Conservation (phyloP, 2,329 filamentous ascomycete species). For the Camillea tinctor region DNA sequence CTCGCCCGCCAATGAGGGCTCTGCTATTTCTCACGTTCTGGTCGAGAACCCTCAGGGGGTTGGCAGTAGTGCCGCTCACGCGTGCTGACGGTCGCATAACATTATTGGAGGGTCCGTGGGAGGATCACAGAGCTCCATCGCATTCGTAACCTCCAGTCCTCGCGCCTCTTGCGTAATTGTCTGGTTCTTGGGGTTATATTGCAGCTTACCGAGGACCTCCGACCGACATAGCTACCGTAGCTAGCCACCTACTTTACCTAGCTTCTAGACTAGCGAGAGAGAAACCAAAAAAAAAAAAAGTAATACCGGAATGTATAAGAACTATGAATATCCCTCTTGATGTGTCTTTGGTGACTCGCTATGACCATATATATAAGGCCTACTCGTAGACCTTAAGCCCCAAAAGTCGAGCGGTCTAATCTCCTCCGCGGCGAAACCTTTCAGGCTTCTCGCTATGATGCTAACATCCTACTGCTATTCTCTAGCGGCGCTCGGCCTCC, state of each 20-base stretch:
- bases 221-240: background rate
- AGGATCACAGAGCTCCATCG: background rate
- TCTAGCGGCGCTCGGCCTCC: conserved; percentile 7
- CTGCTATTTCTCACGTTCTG: background rate
- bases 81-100: background rate
- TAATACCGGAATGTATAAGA: background rate
- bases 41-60: background rate
- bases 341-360: background rate
- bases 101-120: background rate
- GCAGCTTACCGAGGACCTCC: background rate
- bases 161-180: background rate
- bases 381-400: too few relatives aligned
- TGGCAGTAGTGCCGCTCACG: background rate
- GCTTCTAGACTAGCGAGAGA: background rate
- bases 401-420: too few relatives aligned
- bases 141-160: background rate
- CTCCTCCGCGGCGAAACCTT: background rate
- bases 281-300: background rate
- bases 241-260: background rate
- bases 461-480: conserved; percentile 1
- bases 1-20: background rate
- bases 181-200: background rate
- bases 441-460: background rate
- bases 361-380: background rate
- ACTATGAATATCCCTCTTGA: background rate